A percentile compares a stretch with the other conserved stretches of the same genome.
phyloP scores from a whole-genome alignment of 169 alveolate genomes.

The Plasmodium relictum region DNA sequence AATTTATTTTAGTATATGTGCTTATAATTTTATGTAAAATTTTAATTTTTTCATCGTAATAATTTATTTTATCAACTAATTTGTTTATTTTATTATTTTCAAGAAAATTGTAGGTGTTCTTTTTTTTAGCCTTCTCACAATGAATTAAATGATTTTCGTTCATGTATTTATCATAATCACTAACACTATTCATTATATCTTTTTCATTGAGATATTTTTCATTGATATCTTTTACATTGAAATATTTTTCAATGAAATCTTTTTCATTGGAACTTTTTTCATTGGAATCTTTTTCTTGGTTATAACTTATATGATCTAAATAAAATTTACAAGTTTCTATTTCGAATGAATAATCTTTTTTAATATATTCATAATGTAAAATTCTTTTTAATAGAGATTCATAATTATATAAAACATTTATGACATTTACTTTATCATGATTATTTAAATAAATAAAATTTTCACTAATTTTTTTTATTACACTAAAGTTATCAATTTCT shows the following conservation, averaged over 20 bases:
- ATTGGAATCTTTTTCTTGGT: neutral
- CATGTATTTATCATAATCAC: neutral
- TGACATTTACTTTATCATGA: conserved; percentile 17
- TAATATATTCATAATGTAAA: conserved; percentile 12
- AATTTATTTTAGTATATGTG: conserved; percentile 13
- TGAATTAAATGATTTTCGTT: neutral
- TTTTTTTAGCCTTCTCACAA: neutral
- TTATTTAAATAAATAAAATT: conserved; percentile 26
- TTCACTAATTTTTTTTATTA: conserved; percentile 27
- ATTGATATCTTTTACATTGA: neutral
- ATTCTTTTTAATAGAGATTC: conserved; percentile 7
- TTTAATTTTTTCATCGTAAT: conserved; percentile 5
- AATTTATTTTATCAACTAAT: conserved; percentile 15
- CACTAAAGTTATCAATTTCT: conserved; percentile 6
- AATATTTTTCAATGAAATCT: neutral
- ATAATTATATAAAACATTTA: conserved; percentile 17
- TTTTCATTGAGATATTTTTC: too few relatives aligned
- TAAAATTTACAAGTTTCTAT: conserved; percentile 32
- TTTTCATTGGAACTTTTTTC: neutral
- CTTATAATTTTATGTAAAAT: conserved; percentile 13
- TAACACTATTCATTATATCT: neutral
- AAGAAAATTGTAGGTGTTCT: neutral
- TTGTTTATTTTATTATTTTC: conserved; percentile 15
- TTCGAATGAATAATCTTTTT: conserved; percentile 31
- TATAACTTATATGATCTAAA: conserved; percentile 5